Conservation (phyloP, 768 basidiomycete genomes). For the Leccinum subgranulosum region DNA sequence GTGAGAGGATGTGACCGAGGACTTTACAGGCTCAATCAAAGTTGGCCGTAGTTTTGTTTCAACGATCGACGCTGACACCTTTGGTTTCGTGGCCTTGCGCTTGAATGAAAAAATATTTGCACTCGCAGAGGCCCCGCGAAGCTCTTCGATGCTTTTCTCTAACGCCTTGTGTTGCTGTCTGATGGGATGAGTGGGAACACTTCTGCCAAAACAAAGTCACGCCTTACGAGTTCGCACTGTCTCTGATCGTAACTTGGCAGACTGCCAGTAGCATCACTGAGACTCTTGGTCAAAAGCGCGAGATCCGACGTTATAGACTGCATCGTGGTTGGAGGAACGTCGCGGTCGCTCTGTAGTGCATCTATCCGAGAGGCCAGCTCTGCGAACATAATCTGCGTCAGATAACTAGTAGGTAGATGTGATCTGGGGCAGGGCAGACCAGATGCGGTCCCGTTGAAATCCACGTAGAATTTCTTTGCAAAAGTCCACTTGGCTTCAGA, state of each 20-base stretch:
- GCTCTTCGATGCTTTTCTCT: constrained; percentile 51
- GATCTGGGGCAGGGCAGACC: constrained; percentile 14
- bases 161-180: constrained; percentile 63
- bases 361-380: constrained; percentile 50
- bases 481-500: constrained; percentile 28
- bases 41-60: background rate
- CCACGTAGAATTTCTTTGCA: constrained; percentile 25
- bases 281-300: constrained; percentile 56
- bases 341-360: constrained; percentile 30
- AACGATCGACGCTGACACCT: background rate
- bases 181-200: constrained; percentile 10
- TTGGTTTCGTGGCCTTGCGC: constrained; percentile 35
- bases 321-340: constrained; percentile 34
- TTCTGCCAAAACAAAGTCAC: background rate
- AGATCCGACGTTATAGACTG: constrained; percentile 48
- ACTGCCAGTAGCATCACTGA: constrained; percentile 61
- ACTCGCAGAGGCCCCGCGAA: constrained; percentile 43
- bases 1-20: constrained; percentile 44
- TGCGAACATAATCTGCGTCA: constrained; percentile 28
- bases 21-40: constrained; percentile 30
- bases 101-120: constrained; percentile 73
- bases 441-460: constrained; percentile 25
- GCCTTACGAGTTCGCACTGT: constrained; percentile 62
- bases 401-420: background rate
- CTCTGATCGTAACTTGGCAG: constrained; percentile 74